Evolutionary conservation across 1,284 basidiomycete species (phyloP), one percentile per base, ranked within the genome.

Genomic region (Cutaneotrichosporon cyanovorans): DNA sequence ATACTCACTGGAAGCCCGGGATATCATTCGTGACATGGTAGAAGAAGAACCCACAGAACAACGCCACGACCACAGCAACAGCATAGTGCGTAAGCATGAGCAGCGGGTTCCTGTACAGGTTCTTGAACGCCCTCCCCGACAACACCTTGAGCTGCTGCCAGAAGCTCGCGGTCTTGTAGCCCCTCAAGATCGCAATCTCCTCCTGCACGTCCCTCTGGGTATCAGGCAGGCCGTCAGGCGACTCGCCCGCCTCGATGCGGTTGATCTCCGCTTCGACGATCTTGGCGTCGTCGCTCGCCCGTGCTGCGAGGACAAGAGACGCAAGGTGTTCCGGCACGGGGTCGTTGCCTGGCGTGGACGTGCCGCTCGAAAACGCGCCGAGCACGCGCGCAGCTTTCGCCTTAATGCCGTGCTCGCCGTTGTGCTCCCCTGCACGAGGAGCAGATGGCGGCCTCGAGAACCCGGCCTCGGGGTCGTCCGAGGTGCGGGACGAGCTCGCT

Each of bases 61-160:
- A 61, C 15, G 90, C 93, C 38, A 95, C 78, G 5, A 77, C 77
- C 57, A 97, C 80, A 1, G 90, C 83, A 14, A 88, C 83, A 22
- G 82, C 65, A 71, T 97, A 98, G 72, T 98, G 93, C 4, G 90
- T 83, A 10, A 82, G 78, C 76, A 98, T 79, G 45, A 97, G 72
- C 48, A 91, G 84, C 0, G 93, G 92, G 64, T 98, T 91, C 31
- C 93, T 56, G 66, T 92, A 91, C 50, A 97, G 71, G 65, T 97
- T 97, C 79, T 97, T 97, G 77, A 97, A 98, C n/a, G 92, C 91
- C 48, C 93, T 73, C 19, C 91, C 90, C 61, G 87, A 92, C 58
- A 98, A 71, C 51, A 97, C 90, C 63, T 79, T 79, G 67, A 98
- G 95, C 73, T 98, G 93, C 18, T 85, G 91, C 48, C 77, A 77